A percentile compares a stretch with the other conserved stretches of the same genome.
Conservation (phyloP, 129 eudicot species). For the Tagetes erecta region DNA sequence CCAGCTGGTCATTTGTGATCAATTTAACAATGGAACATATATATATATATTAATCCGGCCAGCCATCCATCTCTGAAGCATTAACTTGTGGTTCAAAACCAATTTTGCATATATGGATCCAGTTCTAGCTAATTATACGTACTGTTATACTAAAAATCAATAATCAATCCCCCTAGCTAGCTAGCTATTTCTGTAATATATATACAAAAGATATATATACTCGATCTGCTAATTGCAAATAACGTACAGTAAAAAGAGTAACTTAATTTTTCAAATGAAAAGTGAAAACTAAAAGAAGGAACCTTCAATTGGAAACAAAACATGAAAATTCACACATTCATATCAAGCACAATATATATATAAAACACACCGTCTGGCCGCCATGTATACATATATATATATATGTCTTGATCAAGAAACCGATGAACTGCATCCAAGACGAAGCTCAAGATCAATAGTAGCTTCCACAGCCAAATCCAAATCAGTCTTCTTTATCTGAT, state of each 20-base stretch:
- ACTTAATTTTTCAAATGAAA: slow-evolving; percentile 23
- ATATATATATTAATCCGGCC: too few relatives aligned
- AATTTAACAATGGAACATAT: too few relatives aligned
- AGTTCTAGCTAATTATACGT: too few relatives aligned
- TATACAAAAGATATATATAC: too few relatives aligned
- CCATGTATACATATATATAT: background rate
- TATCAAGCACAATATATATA: background rate
- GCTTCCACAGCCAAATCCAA: slow-evolving; percentile 23
- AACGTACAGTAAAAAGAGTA: slow-evolving; percentile 13
- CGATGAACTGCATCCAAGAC: slow-evolving; percentile 37
- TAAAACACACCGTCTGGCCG: slow-evolving; percentile 2
- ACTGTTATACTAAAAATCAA: background rate
- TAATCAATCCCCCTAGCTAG: background rate
- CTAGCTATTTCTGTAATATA: too few relatives aligned
- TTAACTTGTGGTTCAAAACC: background rate
- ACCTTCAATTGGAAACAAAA: slow-evolving; percentile 12
- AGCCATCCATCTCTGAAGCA: background rate
- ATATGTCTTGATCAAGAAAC: slow-evolving; percentile 22
- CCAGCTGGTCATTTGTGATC: too few relatives aligned
- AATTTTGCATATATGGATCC: background rate
- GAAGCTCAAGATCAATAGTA: slow-evolving; percentile 40
- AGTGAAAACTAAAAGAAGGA: slow-evolving; percentile 12
- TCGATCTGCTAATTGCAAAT: too few relatives aligned
- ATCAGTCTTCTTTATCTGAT: background rate
- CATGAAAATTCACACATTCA: slow-evolving; percentile 17